A percentile compares a stretch with the other conserved stretches of the same genome.
Evolutionary conservation across 192 early-diverging fungal species (phyloP).

Genomic region (Coemansia sp.): DNA sequence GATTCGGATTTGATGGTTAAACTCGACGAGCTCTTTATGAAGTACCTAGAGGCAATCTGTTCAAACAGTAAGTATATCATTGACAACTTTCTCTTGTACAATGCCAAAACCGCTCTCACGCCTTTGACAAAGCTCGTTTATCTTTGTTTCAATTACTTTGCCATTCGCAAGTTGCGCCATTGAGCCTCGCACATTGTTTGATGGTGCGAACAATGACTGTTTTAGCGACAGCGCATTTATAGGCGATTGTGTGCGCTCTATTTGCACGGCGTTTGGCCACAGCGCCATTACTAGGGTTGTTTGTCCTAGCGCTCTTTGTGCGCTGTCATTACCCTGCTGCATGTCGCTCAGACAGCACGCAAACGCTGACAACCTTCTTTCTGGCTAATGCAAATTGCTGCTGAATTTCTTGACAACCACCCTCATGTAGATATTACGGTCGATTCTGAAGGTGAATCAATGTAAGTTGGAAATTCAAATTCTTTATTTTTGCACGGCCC

Average conservation of each 20-base stretch:
- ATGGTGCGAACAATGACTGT: background rate
- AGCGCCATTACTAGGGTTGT: background rate
- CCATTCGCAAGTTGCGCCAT: background rate
- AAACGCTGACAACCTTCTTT: background rate
- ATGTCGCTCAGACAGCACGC: background rate
- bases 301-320: background rate
- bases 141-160: conserved; percentile 8
- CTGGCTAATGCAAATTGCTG: background rate
- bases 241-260: background rate
- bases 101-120: background rate
- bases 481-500: background rate
- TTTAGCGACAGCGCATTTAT: background rate
- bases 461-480: conserved; percentile 51
- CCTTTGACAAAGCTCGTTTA: background rate
- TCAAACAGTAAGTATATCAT: conserved; percentile 59
- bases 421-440: conserved; percentile 57
- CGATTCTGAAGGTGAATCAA: conserved; percentile 67
- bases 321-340: background rate
- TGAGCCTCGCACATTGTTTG: background rate
- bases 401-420: background rate
- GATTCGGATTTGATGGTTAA: conserved; percentile 44
- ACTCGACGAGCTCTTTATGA: conserved; percentile 67
- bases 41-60: conserved; percentile 65
- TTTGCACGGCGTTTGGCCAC: background rate
- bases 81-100: conserved; percentile 1